phyloP scores from a whole-genome alignment of 2,329 filamentous ascomycete genomes.

The Tolypocladium guangdongense region DNA sequence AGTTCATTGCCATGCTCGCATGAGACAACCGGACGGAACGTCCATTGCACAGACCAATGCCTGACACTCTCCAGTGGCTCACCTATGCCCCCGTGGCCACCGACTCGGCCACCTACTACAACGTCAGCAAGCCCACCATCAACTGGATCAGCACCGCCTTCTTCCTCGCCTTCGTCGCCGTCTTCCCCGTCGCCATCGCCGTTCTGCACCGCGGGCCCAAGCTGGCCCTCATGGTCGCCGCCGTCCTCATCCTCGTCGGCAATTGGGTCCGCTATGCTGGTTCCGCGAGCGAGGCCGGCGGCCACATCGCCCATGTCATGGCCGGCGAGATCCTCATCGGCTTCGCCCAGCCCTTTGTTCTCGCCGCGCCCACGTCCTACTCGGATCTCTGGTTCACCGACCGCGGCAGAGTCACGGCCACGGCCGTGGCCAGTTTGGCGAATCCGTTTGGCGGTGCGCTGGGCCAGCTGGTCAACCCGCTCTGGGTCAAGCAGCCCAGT shows the following conservation, averaged over 20 bases:
- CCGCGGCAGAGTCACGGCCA: conserved; percentile 72
- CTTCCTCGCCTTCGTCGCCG: conserved; percentile 69
- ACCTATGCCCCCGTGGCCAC: conserved; percentile 78
- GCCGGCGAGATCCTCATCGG: conserved; percentile 86
- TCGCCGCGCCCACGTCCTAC: conserved; percentile 81
- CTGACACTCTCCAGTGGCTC: conserved; percentile 52
- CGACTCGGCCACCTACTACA: conserved; percentile 64
- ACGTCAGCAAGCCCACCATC: conserved; percentile 61
- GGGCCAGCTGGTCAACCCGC: conserved; percentile 76
- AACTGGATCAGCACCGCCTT: conserved; percentile 92
- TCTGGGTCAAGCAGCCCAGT: conserved; percentile 51
- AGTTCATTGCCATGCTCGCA: too few species aligned
- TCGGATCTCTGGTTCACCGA: conserved; percentile 93
- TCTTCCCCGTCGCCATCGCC: conserved; percentile 64
- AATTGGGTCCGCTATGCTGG: conserved; percentile 90
- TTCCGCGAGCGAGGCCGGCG: conserved; percentile 39
- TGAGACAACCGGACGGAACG: too few species aligned
- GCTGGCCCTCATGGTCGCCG: conserved; percentile 61
- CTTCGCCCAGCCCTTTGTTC: conserved; percentile 82
- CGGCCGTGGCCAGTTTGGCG: conserved; percentile 71
- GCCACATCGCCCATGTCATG: conserved; percentile 68
- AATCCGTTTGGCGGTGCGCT: conserved; percentile 86
- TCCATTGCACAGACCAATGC: too few species aligned
- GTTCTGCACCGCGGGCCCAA: conserved; percentile 73
- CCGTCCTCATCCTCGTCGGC: conserved; percentile 63